A percentile compares a stretch with the other conserved stretches of the same genome.
phyloP scores from a whole-genome alignment of 2,329 filamentous ascomycete species.

The Neopestalotiopsis rosae region DNA sequence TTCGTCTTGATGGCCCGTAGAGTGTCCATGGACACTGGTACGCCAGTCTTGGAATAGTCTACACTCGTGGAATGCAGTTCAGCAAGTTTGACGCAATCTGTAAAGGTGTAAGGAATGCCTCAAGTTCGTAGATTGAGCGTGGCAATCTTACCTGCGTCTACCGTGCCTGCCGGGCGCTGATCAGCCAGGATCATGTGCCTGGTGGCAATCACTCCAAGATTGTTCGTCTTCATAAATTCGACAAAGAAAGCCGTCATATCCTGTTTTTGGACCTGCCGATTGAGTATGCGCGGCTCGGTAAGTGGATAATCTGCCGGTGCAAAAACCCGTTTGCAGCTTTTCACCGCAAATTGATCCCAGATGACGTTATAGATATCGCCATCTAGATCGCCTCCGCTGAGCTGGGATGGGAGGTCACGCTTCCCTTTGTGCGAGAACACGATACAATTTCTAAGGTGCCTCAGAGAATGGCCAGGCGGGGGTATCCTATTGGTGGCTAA shows the following conservation, averaged over 20 bases:
- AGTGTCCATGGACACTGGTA: constrained; percentile 53
- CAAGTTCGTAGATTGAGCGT: background rate
- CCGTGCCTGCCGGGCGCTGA: constrained; percentile 55
- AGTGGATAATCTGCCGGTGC: constrained; percentile 73
- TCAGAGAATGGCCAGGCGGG: constrained; percentile 62
- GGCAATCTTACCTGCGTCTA: constrained; percentile 35
- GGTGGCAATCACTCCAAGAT: constrained; percentile 65
- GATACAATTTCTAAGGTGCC: constrained; percentile 72
- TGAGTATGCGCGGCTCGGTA: constrained; percentile 61
- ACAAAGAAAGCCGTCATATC: constrained; percentile 86
- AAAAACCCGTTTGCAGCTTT: constrained; percentile 42
- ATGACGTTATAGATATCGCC: constrained; percentile 84
- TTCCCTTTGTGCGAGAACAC: constrained; percentile 75
- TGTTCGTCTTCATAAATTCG: constrained; percentile 73
- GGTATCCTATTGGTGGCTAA: constrained; percentile 67
- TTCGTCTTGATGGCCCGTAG: constrained; percentile 45
- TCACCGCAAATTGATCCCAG: constrained; percentile 64
- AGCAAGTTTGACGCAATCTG: constrained; percentile 60
- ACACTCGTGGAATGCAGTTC: constrained; percentile 73
- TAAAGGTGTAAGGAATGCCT: background rate
- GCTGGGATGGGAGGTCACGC: constrained; percentile 77
- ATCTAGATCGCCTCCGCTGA: constrained; percentile 84
- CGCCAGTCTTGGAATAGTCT: constrained; percentile 79
- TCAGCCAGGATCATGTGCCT: constrained; percentile 71
- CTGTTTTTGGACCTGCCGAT: constrained; percentile 58